These are phyloP conservation scores for Verticillium albo-atrum DNA, from an alignment of 2,329 filamentous ascomycete species.

Conservation along the genomic window DNA sequence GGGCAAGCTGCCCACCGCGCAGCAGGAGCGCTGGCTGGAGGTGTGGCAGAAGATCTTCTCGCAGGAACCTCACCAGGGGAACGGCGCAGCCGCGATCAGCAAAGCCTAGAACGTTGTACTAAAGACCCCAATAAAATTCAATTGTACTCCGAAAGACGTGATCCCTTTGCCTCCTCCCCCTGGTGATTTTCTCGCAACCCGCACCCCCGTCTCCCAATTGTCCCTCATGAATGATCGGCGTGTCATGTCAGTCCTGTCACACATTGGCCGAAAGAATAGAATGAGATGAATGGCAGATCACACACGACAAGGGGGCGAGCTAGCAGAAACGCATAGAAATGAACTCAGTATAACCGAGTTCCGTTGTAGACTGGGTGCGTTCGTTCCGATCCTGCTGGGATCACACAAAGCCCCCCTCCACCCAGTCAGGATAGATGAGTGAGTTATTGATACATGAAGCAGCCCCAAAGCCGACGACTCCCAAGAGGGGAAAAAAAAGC, in stretches of 20 bases:
- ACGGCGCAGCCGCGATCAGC: conserved; percentile 16
- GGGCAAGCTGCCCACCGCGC: conserved; percentile 56
- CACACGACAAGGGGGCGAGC: background rate
- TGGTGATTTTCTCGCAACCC: no score
- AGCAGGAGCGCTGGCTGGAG: conserved; percentile 70
- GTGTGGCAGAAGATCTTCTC: conserved; percentile 69
- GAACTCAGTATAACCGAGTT: background rate
- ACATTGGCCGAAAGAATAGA: background rate
- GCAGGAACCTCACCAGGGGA: conserved; percentile 38
- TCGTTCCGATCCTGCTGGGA: background rate
- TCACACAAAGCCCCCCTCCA: background rate
- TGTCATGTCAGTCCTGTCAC: background rate
- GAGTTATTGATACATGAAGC: background rate
- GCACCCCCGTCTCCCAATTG: no score
- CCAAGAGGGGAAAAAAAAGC: background rate
- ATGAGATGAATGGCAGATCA: background rate
- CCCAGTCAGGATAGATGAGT: no score
- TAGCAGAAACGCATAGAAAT: background rate
- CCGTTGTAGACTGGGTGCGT: background rate
- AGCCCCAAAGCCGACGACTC: background rate
- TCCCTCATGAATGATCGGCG: background rate
- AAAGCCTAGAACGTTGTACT: conserved; percentile 24
- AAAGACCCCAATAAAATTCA: background rate
- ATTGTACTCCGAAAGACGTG: background rate
- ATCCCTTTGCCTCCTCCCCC: no score